These are phyloP conservation scores for Acacia confusa DNA, from an alignment of 306 rosid genomes.

Conservation along the genomic window DNA sequence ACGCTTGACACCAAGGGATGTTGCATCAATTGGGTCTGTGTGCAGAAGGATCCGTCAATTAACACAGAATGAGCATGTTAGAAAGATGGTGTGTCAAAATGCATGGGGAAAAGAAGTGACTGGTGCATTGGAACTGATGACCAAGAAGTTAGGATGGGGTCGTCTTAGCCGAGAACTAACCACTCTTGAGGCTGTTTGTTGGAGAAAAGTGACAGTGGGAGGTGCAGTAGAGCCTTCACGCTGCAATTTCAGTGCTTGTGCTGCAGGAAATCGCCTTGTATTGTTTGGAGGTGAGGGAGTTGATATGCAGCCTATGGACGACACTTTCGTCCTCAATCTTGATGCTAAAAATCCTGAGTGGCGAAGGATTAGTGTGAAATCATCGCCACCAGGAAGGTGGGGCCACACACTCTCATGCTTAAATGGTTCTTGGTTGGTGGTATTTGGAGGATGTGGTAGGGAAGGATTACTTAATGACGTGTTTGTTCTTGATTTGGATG, in stretches of 20 bases:
- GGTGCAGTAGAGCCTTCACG: slow-evolving; percentile 96
- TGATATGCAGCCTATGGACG: slow-evolving; percentile 97
- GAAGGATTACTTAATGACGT: slow-evolving; percentile 94
- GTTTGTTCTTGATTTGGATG: slow-evolving; percentile 93
- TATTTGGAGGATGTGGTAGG: slow-evolving; percentile 94
- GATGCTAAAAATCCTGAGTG: slow-evolving; percentile 88
- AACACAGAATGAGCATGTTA: slow-evolving; percentile 88
- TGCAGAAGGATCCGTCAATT: slow-evolving; percentile 87
- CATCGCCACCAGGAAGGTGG: slow-evolving; percentile 99
- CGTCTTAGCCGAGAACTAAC: slow-evolving; percentile 89
- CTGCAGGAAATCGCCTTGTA: slow-evolving; percentile 92
- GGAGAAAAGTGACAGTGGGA: slow-evolving; percentile 87
- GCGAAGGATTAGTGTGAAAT: slow-evolving; percentile 77
- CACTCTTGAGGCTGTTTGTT: slow-evolving; percentile 92
- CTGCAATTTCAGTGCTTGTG: slow-evolving; percentile 97
- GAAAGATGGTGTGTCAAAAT: slow-evolving; percentile 99
- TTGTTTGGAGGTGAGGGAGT: slow-evolving; percentile 98
- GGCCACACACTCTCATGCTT: slow-evolving; percentile 94
- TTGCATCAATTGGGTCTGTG: slow-evolving; percentile 97
- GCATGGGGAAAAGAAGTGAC: slow-evolving; percentile 99
- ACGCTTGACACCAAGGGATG: slow-evolving; percentile 94
- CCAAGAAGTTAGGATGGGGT: slow-evolving; percentile 95
- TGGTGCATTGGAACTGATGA: slow-evolving; percentile 84
- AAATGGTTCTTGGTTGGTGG: slow-evolving; percentile 86
- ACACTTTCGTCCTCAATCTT: slow-evolving; percentile 91